Conservation (phyloP, 768 basidiomycete species). For the Boletus patriciae region DNA sequence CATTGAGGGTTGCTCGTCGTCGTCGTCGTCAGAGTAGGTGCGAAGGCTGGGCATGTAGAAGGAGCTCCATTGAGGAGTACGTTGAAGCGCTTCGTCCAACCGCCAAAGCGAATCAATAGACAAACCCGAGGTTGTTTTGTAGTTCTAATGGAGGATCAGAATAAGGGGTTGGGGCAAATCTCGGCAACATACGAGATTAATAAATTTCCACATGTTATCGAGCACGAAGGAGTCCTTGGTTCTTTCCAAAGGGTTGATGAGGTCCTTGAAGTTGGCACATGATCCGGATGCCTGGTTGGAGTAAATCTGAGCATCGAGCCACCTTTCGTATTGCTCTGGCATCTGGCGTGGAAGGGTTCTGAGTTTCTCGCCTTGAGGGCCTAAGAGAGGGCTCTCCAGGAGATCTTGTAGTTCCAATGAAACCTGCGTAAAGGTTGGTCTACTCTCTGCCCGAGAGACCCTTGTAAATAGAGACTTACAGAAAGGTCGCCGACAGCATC, state of each 20-base stretch:
- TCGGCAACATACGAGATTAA: constrained; percentile 52
- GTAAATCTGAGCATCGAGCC: constrained; percentile 66
- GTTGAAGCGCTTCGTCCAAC: constrained; percentile 49
- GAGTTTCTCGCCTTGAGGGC: constrained; percentile 54
- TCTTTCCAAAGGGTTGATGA: constrained; percentile 58
- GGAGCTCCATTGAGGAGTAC: constrained; percentile 60
- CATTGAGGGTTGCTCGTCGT: constrained; percentile 23
- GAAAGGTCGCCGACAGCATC: constrained; percentile 82
- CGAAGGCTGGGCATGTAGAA: constrained; percentile 33
- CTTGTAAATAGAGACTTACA: constrained; percentile 54
- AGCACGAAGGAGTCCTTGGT: constrained; percentile 51
- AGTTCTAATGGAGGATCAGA: constrained; percentile 50
- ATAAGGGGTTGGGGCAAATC: neutral
- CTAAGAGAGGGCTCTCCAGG: constrained; percentile 61
- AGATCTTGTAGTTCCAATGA: constrained; percentile 65
- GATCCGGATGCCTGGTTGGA: constrained; percentile 58
- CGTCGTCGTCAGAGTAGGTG: constrained; percentile 27
- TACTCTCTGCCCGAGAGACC: constrained; percentile 13
- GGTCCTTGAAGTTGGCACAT: constrained; percentile 51
- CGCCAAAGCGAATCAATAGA: constrained; percentile 67
- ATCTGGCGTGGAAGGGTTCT: constrained; percentile 49
- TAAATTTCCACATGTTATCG: constrained; percentile 61
- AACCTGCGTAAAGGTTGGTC: constrained; percentile 40
- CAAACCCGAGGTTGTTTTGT: constrained; percentile 49
- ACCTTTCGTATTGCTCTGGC: constrained; percentile 61